Base-by-base conservation (phyloP, 2,329 filamentous ascomycete species). In the Tothia fuscella region DNA sequence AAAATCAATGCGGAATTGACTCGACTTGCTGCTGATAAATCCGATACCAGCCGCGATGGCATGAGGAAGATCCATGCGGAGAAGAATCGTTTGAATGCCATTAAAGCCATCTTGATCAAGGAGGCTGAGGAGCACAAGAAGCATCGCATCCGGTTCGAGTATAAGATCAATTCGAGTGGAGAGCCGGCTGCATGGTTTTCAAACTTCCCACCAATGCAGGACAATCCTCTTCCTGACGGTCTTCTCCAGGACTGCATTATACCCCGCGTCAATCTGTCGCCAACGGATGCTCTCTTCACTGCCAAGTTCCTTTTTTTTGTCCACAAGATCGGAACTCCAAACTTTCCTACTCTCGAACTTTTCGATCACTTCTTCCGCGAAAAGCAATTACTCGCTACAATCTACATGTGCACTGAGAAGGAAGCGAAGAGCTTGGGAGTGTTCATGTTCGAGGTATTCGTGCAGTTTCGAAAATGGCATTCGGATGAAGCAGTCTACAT, bases 371-470 rank as follows among this genome's bases (percentile, higher is more conserved):
- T 98, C 1, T 93, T 98, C 63, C 79, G 78, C 51, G 76, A 87
- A 44, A 86, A 93, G 53, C 74, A 83, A 44, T 68, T 96, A 14
- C 78, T 83, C 2, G 73, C 80, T 6, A 72, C 95, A 38, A 86
- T 98, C 43, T 95, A 93, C 57, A 78, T 82, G 36, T 93, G 83
- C 56, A 93, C 88, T 0, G 80, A 89, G 19, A 80, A 86, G 42
- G 93, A 98, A 61, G 85, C 87, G 0, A 85, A 94, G 57, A 86
- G 93, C 50, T 67, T 98, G n/a, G 91, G 87, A 10, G 82, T 84
- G 19, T 96, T 98, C 59, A 64, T 98, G 42, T 85, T 81, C 53
- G 78, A 89, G 47, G 68, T 91, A 2, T 65, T 98, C 9, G 75
- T 79, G 46, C 86, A 95, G 49, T 69, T 98, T 14, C 73, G 78